A percentile compares a stretch with the other conserved stretches of the same genome.
phyloP scores from a whole-genome alignment of 257 asterid species.

The Nicotiana tomentosiformis region DNA sequence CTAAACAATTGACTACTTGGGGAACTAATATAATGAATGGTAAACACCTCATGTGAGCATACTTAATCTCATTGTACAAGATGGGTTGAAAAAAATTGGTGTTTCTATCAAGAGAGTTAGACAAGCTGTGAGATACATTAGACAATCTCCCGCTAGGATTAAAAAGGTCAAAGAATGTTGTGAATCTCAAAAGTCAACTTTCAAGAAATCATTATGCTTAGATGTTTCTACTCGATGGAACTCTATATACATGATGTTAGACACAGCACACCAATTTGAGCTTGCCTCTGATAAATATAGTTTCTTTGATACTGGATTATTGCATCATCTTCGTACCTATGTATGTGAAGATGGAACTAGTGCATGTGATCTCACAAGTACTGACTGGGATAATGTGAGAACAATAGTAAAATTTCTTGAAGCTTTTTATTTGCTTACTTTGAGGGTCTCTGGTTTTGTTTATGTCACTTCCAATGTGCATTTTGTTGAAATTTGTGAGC shows the following conservation, averaged over 20 bases:
- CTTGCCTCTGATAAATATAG: neutral
- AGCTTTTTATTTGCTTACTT: neutral
- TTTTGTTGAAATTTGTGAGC: neutral
- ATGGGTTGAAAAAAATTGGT: neutral
- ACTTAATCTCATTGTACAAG: neutral
- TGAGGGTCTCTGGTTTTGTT: neutral
- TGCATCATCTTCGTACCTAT: neutral
- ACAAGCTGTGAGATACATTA: neutral
- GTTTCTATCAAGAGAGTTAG: neutral
- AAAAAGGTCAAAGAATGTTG: neutral
- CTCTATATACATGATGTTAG: neutral
- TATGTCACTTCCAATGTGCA: neutral
- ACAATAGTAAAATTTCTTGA: neutral
- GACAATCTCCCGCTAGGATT: neutral
- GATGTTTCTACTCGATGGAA: neutral
- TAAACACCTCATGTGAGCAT: neutral
- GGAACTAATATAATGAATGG: neutral
- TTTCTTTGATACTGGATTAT: neutral
- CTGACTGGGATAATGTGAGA: constrained; percentile 3
- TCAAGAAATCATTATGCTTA: neutral
- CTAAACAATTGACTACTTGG: neutral
- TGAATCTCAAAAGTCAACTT: no score
- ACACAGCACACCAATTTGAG: neutral
- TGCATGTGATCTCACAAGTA: neutral
- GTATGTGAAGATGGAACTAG: neutral